Conservation (phyloP, 306 rosid genomes). For the Erythrophleum fordii region DNA sequence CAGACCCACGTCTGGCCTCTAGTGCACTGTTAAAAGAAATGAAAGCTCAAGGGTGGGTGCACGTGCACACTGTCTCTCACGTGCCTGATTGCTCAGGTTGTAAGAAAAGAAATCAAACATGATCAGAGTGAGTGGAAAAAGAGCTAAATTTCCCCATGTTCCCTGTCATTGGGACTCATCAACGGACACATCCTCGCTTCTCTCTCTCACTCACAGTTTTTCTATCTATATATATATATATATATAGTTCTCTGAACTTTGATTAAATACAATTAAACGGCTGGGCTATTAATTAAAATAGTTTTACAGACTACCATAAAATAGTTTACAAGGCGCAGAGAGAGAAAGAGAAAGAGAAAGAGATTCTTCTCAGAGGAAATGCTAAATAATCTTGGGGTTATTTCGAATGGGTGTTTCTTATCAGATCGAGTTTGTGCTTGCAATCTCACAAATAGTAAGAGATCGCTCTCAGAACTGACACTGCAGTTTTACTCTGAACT, state of each 20-base stretch:
- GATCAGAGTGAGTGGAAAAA: slow-evolving; percentile 37
- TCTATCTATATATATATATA: slow-evolving; percentile 10
- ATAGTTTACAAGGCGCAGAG: slow-evolving; percentile 39
- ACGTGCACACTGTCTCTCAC: slow-evolving; percentile 59
- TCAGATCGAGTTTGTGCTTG: slow-evolving; percentile 43
- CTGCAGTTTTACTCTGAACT: slow-evolving; percentile 24
- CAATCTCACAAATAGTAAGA: slow-evolving; percentile 15
- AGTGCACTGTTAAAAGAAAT: not conserved
- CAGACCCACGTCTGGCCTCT: not conserved
- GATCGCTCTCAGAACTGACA: slow-evolving; percentile 30
- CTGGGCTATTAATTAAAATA: slow-evolving; percentile 36
- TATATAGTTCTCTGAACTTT: slow-evolving; percentile 12
- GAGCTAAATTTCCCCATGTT: slow-evolving; percentile 61
- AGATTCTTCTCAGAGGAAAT: slow-evolving; percentile 42
- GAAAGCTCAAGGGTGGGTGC: slow-evolving; percentile 39
- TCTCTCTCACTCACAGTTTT: slow-evolving; percentile 28
- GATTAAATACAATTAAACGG: slow-evolving; percentile 14
- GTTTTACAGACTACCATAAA: slow-evolving; percentile 47
- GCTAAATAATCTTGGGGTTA: not conserved
- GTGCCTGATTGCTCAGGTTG: slow-evolving; percentile 46
- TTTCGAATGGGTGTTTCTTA: slow-evolving; percentile 33
- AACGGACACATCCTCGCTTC: slow-evolving; percentile 34
- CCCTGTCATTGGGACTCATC: slow-evolving; percentile 72
- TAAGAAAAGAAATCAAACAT: slow-evolving; percentile 41
- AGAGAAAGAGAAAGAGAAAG: slow-evolving; percentile 46